A percentile compares a stretch with the other conserved stretches of the same genome.
These are phyloP conservation scores for Suillus discolor DNA, from an alignment of 768 basidiomycete species.

Conservation along the genomic window DNA sequence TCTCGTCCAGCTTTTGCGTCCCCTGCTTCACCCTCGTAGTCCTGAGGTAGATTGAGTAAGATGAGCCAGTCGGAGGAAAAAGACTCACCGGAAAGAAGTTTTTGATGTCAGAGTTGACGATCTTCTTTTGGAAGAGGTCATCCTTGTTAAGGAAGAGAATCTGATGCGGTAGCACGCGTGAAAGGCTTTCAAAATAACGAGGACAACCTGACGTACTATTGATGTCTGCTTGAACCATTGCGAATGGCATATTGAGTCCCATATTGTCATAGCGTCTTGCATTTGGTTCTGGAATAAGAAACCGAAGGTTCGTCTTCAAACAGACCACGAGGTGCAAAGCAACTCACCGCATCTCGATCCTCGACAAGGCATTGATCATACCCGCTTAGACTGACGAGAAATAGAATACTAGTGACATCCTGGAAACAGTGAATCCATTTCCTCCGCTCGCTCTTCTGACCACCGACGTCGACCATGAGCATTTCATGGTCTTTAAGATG, in stretches of 20 bases:
- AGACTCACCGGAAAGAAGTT: conserved; percentile 80
- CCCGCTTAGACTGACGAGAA: conserved; percentile 88
- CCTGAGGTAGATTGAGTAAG: conserved; percentile 44
- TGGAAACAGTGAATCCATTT: conserved; percentile 98
- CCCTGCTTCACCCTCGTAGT: conserved; percentile 79
- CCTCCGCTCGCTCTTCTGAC: conserved; percentile 90
- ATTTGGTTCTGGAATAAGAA: conserved; percentile 78
- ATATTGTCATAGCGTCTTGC: conserved; percentile 98
- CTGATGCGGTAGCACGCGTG: conserved; percentile 37
- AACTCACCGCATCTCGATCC: conserved; percentile 83
- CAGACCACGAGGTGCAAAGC: conserved; percentile 7
- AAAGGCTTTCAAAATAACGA: conserved; percentile 1
- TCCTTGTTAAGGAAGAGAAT: conserved; percentile 96
- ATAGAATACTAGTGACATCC: conserved; percentile 91
- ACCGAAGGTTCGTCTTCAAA: neutral
- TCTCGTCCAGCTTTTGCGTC: conserved; percentile 79
- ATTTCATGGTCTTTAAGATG: conserved; percentile 76
- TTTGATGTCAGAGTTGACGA: conserved; percentile 79
- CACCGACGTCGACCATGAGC: conserved; percentile 93
- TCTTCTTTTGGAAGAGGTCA: conserved; percentile 88
- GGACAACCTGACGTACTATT: conserved; percentile 56
- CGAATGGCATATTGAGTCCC: conserved; percentile 97
- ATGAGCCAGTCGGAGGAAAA: neutral
- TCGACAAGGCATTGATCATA: conserved; percentile 95
- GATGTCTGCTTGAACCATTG: conserved; percentile 97